Evolutionary conservation across 75 land plant genomes (phyloP), one percentile per base, ranked within the genome.

Genomic region (Chamaecyparis obtusa): DNA sequence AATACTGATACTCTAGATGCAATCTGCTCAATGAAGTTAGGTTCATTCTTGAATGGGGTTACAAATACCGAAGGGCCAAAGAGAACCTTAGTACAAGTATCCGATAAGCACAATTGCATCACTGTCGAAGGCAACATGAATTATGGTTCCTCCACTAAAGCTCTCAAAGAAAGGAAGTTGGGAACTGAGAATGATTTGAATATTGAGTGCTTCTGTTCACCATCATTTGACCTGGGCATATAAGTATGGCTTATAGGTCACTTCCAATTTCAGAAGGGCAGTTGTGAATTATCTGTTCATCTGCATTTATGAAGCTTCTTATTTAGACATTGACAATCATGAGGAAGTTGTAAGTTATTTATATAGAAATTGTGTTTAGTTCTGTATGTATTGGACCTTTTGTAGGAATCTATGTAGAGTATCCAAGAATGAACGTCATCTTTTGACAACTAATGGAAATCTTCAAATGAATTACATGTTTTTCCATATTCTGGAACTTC

Each of bases 141-240:
- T 71, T 43, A 15, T 39, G 33, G 35, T 84, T 36, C 82, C 3
- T 9, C 43, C 17, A 27, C 39, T 35, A 24, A 57, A 46, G 44
- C 5, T 37, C 37, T 37, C 21, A 67, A 86, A 44, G 86, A 43
- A 36, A 19, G 24, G 9, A 78, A 78, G 1, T 7, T 7, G 46
- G 41, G 41, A 78, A 39, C 27, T 78, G 21, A 6, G 41, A 78
- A 78, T 78, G 81, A 78, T 78, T 5, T 21, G 3, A 57, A 83
- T 43, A 37, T 83, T 56, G 83, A 64, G 41, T 10, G 48, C 33
- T 0, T 51, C 11, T 74, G 81, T 36, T 85, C 87, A 39, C 95
- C 95, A 21, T 88, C 95, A 24, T 94, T 94, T 87, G 93, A 94
- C 89, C 90, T 94, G 37, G 95, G 93, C 76, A 82, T 94, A 41